Conservation (phyloP, 2,329 filamentous ascomycete genomes). For the Daldinia sp. region DNA sequence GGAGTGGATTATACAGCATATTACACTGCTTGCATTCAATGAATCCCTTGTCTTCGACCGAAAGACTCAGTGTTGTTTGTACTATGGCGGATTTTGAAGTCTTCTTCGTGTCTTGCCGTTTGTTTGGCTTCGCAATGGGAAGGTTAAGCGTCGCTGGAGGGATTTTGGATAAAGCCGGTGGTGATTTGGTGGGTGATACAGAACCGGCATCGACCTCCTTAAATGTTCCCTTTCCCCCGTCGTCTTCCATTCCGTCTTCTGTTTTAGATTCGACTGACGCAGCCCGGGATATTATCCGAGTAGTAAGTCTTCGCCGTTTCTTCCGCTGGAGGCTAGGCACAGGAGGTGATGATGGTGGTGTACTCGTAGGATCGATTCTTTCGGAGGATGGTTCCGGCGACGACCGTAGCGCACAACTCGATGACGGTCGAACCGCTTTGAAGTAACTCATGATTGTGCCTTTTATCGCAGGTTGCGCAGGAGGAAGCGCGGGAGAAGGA, state of each 20-base stretch:
- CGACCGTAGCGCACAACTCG: constrained; percentile 23
- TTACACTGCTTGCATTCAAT: constrained; percentile 54
- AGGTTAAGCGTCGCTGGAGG: constrained; percentile 25
- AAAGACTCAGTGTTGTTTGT: constrained; percentile 54
- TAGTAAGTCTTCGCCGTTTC: constrained; percentile 48
- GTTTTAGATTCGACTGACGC: constrained; percentile 16
- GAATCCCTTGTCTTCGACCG: constrained; percentile 49
- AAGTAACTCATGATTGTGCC: constrained; percentile 47
- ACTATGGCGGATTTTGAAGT: constrained; percentile 42
- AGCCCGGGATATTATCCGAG: constrained; percentile 36
- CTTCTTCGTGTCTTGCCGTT: constrained; percentile 25
- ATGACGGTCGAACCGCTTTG: constrained; percentile 36
- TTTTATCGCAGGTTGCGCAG: constrained; percentile 31
- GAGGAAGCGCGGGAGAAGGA: constrained; percentile 21
- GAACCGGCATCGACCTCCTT: background rate
- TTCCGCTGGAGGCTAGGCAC: constrained; percentile 26
- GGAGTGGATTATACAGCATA: constrained; percentile 56
- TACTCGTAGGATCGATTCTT: constrained; percentile 33
- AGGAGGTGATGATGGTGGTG: constrained; percentile 47
- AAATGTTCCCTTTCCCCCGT: constrained; percentile 12
- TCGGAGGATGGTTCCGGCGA: constrained; percentile 38
- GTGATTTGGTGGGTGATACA: background rate
- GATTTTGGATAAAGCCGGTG: constrained; percentile 13
- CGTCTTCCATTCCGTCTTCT: background rate
- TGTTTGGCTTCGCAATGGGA: constrained; percentile 4